Base-by-base conservation (phyloP, 1,284 basidiomycete genomes). In the Phylloboletellus chloephorus region DNA sequence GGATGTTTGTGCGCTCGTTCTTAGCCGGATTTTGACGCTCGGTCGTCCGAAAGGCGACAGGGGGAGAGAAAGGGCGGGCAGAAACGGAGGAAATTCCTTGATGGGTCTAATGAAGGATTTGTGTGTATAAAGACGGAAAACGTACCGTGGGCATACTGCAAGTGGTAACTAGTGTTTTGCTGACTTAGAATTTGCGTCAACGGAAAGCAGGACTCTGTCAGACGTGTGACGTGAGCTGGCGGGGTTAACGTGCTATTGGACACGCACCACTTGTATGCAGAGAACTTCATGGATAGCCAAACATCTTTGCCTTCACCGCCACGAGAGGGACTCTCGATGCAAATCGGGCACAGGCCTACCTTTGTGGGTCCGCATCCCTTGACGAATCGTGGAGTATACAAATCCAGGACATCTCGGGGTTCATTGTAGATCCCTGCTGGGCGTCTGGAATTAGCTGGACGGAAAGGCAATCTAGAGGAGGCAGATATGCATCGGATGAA, bases 311-410 rank as follows among this genome's bases (percentile, higher is more conserved):
- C 75, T 45, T 74, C 73, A 0, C 87, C 85, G 1, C 85, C 84
- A 9, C 84, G 71, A 29, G 64, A 65, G 6, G 56, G 58, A 22
- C 66, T 56, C 61, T 89, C 86, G 31, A 77, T 61, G 54, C 88
- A 90, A 31, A 89, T 74, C 0, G 87, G 85, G 53, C 88, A 90
- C 21, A 88, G 52, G 1, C 87, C 88, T 0, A 80, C 72, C 64
- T 90, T 89, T 9, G 75, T 70, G 0, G 64, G 61, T 4, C 84
- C 84, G 30, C 68, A 71, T 8, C 87, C 88, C 52, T 75, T 79
- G 32, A 86, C 81, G 50, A 84, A 85, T 7, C 87, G 73, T 5
- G 87, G 85, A 0, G 81, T 86, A 54, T 90, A 90, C 12, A 90
- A 64, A 56, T 89, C 86, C 34, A 76, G 63, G 0, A 66, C 56